These are phyloP conservation scores for Scheffersomyces parashehatae DNA, from an alignment of 1,139 yeast species.

Conservation along the genomic window DNA sequence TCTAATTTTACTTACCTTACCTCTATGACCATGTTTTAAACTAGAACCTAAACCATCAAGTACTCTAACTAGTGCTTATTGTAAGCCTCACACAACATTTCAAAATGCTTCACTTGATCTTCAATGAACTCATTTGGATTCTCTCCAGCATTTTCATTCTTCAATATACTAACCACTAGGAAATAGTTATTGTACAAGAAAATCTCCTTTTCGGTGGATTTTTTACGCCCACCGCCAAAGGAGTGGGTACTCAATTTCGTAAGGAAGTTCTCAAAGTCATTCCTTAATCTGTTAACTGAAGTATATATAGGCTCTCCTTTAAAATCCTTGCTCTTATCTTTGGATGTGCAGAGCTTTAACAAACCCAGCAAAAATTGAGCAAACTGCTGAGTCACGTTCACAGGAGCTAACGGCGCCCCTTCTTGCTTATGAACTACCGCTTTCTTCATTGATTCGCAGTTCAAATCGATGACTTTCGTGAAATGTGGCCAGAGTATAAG, in stretches of 20 bases:
- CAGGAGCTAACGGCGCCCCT: conserved; percentile 54
- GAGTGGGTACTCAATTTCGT: conserved; percentile 60
- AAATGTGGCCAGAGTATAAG: conserved; percentile 83
- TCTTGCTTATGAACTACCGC: conserved; percentile 29
- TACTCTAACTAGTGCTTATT: conserved; percentile 13
- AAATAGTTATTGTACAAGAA: conserved; percentile 79
- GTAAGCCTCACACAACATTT: conserved; percentile 62
- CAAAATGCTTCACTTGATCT: conserved; percentile 63
- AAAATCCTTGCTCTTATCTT: conserved; percentile 21
- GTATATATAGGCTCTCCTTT: conserved; percentile 71
- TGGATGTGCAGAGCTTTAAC: conserved; percentile 50
- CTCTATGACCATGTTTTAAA: neutral
- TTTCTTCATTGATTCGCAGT: conserved; percentile 67
- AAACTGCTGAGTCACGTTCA: conserved; percentile 70
- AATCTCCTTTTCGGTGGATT: conserved; percentile 56
- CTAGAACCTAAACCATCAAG: too few species aligned
- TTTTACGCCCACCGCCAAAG: conserved; percentile 35
- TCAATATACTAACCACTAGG: conserved; percentile 49
- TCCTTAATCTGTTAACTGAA: conserved; percentile 67
- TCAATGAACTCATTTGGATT: conserved; percentile 47
- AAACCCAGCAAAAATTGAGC: conserved; percentile 75
- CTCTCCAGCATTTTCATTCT: conserved; percentile 45
- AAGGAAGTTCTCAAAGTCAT: conserved; percentile 76
- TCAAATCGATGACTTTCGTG: conserved; percentile 72
- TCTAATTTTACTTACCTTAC: neutral